Conservation (phyloP, 805 yeast genomes). For the Pichia scutulata region DNA sequence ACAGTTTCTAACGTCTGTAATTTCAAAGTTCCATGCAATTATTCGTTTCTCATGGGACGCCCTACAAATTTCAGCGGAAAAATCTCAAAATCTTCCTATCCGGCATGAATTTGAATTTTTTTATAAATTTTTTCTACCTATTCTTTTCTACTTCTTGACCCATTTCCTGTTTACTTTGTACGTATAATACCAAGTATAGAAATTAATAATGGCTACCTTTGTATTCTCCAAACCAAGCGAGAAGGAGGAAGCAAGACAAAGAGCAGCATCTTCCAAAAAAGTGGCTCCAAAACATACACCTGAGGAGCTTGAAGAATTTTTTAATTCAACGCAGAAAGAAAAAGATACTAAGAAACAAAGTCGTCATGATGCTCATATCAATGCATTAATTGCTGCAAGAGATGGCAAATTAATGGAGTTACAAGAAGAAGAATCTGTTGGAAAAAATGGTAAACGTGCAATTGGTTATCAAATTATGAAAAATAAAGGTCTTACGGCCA, state of each 20-base stretch:
- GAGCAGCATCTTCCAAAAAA: background rate
- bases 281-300: background rate
- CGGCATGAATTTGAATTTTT: background rate
- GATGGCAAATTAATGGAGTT: constrained; percentile 77
- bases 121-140: no score
- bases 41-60: background rate
- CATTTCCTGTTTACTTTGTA: background rate
- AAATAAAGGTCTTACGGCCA: constrained; percentile 93
- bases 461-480: constrained; percentile 89
- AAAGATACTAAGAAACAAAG: constrained; percentile 42
- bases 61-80: no score
- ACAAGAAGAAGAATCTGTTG: constrained; percentile 44
- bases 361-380: constrained; percentile 56
- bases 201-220: background rate
- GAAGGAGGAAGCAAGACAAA: background rate
- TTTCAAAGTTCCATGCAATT: background rate
- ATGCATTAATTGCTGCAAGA: constrained; percentile 71
- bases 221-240: background rate
- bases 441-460: constrained; percentile 86
- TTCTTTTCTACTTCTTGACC: no score
- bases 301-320: constrained; percentile 6
- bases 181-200: no score
- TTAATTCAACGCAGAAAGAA: constrained; percentile 10
- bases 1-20: no score
- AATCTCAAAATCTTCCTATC: background rate